Evolutionary conservation across 2,329 filamentous ascomycete species (phyloP), one percentile per base, ranked within the genome.

Genomic region (Metarhizium anisopliae): DNA sequence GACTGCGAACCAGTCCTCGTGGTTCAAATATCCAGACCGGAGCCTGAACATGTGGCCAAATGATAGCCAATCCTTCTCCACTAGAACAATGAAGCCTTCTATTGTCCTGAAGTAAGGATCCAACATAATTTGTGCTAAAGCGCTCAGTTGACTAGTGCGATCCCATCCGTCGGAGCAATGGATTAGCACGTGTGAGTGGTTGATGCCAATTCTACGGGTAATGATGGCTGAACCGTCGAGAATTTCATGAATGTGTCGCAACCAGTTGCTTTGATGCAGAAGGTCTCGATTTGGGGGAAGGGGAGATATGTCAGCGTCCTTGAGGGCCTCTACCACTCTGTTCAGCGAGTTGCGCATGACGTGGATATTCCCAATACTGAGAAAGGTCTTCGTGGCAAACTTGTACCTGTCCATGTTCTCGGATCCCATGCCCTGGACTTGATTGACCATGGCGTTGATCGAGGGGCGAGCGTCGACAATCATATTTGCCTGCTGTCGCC

Each of bases 131-230:
- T 99, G 92, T 55, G 91, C 87, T 56, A 99, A 74, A 4, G 92
- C 91, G 65, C 92, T 95, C 53, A 99, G 80, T 72, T 99, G 94
- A 65, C 91, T 93, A 7, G 94, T 99, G 52, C 94, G 87, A 72
- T 99, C 94, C 94, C 94, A 99, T 4, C 94, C 94, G 71, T 99
- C 94, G 2, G 94, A 97, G 72, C 94, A 99, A 71, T 99, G 94
- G 51, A 99, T 96, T 50, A 99, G 76, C 11, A 95, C 93, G 68
- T 99, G 91, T 1, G 92, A 96, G 66, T 96, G 93, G 61, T 90
- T 88, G 56, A 97, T 85, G 35, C 91, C 94, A 38, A 99, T 86
- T 64, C 94, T 90, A 36, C 89, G 81, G 35, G 92, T 87, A 62
- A 97, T 95, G 56, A 95, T 77, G 51, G 85, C 83, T 6, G 91